These are phyloP conservation scores for Aspergillus brunneoviolaceus DNA, from an alignment of 2,329 filamentous ascomycete genomes.

Conservation along the genomic window DNA sequence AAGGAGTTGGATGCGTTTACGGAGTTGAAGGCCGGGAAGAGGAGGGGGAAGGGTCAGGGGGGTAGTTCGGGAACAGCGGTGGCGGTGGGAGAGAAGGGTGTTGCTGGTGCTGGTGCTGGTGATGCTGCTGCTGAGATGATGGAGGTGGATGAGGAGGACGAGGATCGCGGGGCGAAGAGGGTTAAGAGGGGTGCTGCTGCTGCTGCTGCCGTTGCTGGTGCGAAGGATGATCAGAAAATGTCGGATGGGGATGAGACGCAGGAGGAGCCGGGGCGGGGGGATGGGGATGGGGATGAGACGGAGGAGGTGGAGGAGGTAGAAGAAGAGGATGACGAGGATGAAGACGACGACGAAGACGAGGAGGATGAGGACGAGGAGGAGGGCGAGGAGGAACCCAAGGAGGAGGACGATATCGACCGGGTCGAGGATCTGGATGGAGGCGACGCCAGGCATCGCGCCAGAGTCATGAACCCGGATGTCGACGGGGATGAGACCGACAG, in stretches of 20 bases:
- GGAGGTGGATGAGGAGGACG: conserved; percentile 25
- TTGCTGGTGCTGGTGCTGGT: conserved; percentile 21
- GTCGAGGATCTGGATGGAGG: conserved; percentile 40
- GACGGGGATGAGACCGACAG: conserved; percentile 33
- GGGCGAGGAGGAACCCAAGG: conserved; percentile 25
- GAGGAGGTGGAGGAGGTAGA: conserved; percentile 28
- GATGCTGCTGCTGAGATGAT: too few relatives aligned
- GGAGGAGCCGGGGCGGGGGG: conserved; percentile 21
- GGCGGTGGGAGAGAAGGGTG: conserved; percentile 16
- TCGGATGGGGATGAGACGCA: conserved; percentile 25
- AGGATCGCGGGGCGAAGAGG: conserved; percentile 18
- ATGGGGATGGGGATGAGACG: conserved; percentile 15
- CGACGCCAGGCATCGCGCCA: conserved; percentile 18
- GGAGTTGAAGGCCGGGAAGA: conserved; percentile 45
- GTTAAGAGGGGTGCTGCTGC: conserved; percentile 15
- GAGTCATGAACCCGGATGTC: conserved; percentile 32
- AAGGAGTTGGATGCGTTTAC: conserved; percentile 55
- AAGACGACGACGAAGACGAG: conserved; percentile 26
- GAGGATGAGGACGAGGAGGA: conserved; percentile 29
- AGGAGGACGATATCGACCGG: conserved; percentile 38
- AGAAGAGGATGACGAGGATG: conserved; percentile 22
- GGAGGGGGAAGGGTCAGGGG: conserved; percentile 40
- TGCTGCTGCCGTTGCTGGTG: not conserved
- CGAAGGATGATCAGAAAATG: conserved; percentile 20
- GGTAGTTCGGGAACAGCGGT: not conserved